Evolutionary conservation across 495 filamentous ascomycete genomes (phyloP).

Genomic region (Staphylotrichum tortipilum): DNA sequence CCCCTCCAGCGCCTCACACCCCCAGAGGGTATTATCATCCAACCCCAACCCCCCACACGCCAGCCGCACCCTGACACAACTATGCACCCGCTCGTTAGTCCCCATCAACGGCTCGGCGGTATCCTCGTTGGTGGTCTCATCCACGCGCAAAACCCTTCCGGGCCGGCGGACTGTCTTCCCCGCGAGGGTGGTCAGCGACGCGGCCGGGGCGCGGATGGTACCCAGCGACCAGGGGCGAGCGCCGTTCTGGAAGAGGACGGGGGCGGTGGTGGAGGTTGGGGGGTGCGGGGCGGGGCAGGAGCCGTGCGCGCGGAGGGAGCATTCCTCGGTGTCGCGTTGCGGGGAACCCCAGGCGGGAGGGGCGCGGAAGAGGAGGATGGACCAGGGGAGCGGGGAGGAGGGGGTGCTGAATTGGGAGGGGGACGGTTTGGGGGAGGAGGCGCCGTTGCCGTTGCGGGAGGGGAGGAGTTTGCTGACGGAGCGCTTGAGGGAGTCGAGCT

Average conservation of each 20-base stretch:
- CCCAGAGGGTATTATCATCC: slow-evolving; percentile 22
- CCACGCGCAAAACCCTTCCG: slow-evolving; percentile 19
- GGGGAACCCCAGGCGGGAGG: background rate
- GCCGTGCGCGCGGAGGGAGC: slow-evolving; percentile 1
- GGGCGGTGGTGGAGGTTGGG: slow-evolving; percentile 11
- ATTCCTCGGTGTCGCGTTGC: slow-evolving; percentile 1
- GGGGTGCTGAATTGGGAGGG: background rate
- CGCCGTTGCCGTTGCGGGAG: background rate
- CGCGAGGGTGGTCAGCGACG: slow-evolving; percentile 12
- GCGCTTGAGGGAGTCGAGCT: slow-evolving; percentile 1
- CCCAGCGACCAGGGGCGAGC: slow-evolving; percentile 24
- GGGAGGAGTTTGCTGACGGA: slow-evolving; percentile 1
- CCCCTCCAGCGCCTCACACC: slow-evolving; percentile 12
- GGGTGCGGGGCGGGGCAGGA: slow-evolving; percentile 3
- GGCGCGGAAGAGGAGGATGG: slow-evolving; percentile 3
- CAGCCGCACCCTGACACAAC: slow-evolving; percentile 18
- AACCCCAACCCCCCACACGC: slow-evolving; percentile 19
- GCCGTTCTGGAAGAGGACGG: slow-evolving; percentile 4
- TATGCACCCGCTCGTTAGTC: slow-evolving; percentile 23
- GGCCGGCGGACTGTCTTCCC: slow-evolving; percentile 25
- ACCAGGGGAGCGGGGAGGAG: slow-evolving; percentile 10
- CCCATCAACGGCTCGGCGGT: slow-evolving; percentile 23
- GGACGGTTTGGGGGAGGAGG: background rate
- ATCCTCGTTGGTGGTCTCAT: slow-evolving; percentile 26
- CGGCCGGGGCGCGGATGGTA: slow-evolving; percentile 17